Evolutionary conservation across 1,284 basidiomycete species (phyloP), one percentile per base, ranked within the genome.

Genomic region (Pseudozyma hubeiensis): DNA sequence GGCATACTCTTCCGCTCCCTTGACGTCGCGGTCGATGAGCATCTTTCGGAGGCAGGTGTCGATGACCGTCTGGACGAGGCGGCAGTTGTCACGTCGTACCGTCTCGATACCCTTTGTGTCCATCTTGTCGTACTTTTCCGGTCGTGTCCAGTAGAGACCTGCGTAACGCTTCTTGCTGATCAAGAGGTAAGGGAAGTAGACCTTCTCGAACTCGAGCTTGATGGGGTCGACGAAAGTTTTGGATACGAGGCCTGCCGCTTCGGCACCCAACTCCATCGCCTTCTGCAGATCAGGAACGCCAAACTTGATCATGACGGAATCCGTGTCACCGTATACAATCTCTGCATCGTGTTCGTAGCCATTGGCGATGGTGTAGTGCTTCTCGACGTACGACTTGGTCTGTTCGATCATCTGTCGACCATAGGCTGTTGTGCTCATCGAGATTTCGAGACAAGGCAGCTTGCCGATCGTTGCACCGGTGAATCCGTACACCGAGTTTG

Each of bases 241-340:
- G 3, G 77, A 79, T 7, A 99, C 96, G n/a, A 93, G 88, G 33
- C 92, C 91, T 1, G 97, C 97, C 0, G 97, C 97, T 86, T 98
- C 93, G 31, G 91, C 90, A 39, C 96, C 95, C 11, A 84, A 68
- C 53, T 79, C 66, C 82, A 84, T 84, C 13, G 81, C 79, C 44
- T 75, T 69, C 11, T 50, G 59, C n/a, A 84, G 51, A 30, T 82
- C 79, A 5, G 73, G 57, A 4, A 75, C 70, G 51, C 82, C 82
- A 56, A 84, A 84, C 61, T 83, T 82, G 75, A 84, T 81, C 82
- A 84, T 84, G 64, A 84, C 81, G 44, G 81, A 83, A 54, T 84
- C 82, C 14, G 82, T 84, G 48, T 84, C 82, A 47, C 82, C 82
- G 62, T 84, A 84, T 17, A 84, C 80, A 51, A 84, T 78, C 49